Base-by-base conservation (phyloP, 2,329 filamentous ascomycete genomes). In the Pseudogymnoascus sp. region DNA sequence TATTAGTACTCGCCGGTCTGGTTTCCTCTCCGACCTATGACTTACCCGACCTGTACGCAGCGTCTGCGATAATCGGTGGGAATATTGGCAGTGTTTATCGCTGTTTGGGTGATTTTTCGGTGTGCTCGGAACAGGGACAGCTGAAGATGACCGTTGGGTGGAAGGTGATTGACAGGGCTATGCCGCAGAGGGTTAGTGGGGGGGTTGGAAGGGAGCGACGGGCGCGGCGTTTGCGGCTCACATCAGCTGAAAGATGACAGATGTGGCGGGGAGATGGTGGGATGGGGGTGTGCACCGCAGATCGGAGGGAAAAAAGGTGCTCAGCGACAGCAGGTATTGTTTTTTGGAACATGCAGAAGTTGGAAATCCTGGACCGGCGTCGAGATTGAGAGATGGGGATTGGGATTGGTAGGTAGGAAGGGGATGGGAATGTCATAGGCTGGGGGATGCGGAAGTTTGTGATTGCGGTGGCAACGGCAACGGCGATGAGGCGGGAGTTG, bases 171-270 rank as follows among this genome's bases (percentile, higher is more conserved):
- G 24, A 50, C 43, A 16, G 43, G 43, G 7, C 43, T 53, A 53
- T 53, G 4, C 43, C 43, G 1, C 24, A 53, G 43, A 14, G 14
- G 24, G 43, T 28, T 53, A 53, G 24, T 16, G 43, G 43, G 43
- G 16, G 14, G 24, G 24, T 53, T 53, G 43, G 43, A 10, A 31
- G 43, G 43, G 19, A 12, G 24, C 11, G 24, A 3, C 2, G 43
- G 43, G 24, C 7, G 10, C 43, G 24, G 43, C 43, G 43, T 53
- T 53, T 53, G 43, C 43, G 43, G 43, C 43, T 53, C 43, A 53
- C 43, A 53, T 53, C 43, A 53, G 43, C 43, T 53, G 43, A 53
- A 53, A 53, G 43, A 53, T 53, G 43, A 53, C 43, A 53, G 43
- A 53, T 53, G 43, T 53, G 43, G 43, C 43, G 24, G 43, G 43